Evolutionary conservation across 2,329 filamentous ascomycete genomes (phyloP), one percentile per base, ranked within the genome.

Genomic region (Botryotinia narcissicola): DNA sequence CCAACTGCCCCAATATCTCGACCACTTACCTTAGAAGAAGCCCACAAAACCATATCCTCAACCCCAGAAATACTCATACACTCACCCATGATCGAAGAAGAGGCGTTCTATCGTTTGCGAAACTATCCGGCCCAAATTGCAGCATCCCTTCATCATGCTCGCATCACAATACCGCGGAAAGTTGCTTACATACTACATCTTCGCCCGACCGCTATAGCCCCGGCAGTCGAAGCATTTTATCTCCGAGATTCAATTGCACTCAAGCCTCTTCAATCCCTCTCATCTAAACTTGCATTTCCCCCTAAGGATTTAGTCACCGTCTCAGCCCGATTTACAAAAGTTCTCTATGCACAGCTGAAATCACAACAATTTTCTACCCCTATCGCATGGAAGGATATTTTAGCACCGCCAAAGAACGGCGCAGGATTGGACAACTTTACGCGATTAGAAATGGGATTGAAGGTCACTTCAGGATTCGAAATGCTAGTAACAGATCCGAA

Each of bases 151-250:
- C 96, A 99, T 81, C 87, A 92, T 79, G 88, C 93, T 0, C 82
- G 90, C 6, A 84, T 94, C 40, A 91, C 88, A 0, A 86, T 99
- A 46, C 96, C 96, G 0, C 89, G 96, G 74, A 94, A 91, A 77
- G 83, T 97, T 42, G 95, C 94, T 10, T 91, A 91, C 77, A 86
- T 98, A 54, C 84, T 99, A 3, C 92, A 95, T 78, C 84, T 88
- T 61, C 89, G 91, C 35, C 93, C 95, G 0, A 88, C 90, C 25
- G 90, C 92, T 74, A 90, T 98, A 73, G 91, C 94, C 3, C 90
- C 94, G 0, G 94, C 94, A 1, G 89, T 95, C 4, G 97, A 99
- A 82, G 90, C 92, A 0, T 98, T 99, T 82, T 98, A 98, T 81
- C 87, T 97, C 22, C 90, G 96, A 75, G 95, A 98, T 79, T 91